A percentile compares a stretch with the other conserved stretches of the same genome.
phyloP scores from a whole-genome alignment of 768 basidiomycete genomes.

The Collybia mongolica region DNA sequence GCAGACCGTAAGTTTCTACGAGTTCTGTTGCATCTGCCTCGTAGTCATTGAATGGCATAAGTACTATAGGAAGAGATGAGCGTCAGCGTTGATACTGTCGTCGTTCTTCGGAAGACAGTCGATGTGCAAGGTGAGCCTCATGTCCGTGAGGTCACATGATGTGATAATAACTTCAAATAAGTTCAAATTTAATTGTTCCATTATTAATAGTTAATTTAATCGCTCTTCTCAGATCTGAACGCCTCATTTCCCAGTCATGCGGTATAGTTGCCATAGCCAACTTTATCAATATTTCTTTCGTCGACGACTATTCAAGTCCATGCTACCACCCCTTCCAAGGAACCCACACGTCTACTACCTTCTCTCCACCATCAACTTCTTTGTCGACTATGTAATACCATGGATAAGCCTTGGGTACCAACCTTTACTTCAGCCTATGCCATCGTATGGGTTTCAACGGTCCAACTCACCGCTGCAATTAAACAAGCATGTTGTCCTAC shows the following conservation, averaged over 20 bases:
- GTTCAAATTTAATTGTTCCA: too few relatives aligned
- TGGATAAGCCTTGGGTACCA: conserved; percentile 47
- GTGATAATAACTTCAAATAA: too few relatives aligned
- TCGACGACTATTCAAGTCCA: too few relatives aligned
- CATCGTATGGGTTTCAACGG: neutral
- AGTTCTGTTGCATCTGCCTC: conserved; percentile 88
- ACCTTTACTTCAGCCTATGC: too few relatives aligned
- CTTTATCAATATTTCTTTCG: too few relatives aligned
- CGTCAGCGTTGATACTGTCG: conserved; percentile 7
- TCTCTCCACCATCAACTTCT: conserved; percentile 41
- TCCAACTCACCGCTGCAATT: conserved; percentile 55
- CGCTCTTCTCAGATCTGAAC: too few relatives aligned
- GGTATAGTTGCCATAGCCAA: too few relatives aligned
- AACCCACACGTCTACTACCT: conserved; percentile 82
- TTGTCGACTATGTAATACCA: conserved; percentile 87
- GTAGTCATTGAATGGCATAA: conserved; percentile 64
- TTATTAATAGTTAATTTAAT: too few relatives aligned
- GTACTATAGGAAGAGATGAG: conserved; percentile 20
- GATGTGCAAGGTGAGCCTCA: too few relatives aligned
- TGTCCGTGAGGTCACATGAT: too few relatives aligned
- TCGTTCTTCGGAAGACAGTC: too few relatives aligned
- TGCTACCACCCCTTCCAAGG: conserved; percentile 96
- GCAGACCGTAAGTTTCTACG: conserved; percentile 87
- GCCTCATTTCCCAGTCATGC: too few relatives aligned
- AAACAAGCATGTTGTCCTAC: conserved; percentile 87